Evolutionary conservation across 2,329 filamentous ascomycete genomes (phyloP).

Genomic region (Aphanocladium album): DNA sequence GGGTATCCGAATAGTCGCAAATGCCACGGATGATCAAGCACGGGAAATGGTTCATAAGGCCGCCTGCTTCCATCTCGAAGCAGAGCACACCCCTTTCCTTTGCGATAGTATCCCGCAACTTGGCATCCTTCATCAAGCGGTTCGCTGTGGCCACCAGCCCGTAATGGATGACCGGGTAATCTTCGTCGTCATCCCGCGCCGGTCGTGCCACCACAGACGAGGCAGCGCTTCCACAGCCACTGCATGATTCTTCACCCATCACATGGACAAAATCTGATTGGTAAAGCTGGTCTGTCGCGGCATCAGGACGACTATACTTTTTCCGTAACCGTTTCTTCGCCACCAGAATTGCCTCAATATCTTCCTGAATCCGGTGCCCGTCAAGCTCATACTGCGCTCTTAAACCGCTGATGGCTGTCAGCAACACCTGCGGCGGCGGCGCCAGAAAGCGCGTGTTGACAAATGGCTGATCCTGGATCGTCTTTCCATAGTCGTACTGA

Average conservation of each 20-base stretch:
- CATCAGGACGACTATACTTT: neutral
- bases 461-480: constrained; percentile 5
- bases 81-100: neutral
- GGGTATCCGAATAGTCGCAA: neutral
- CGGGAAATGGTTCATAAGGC: constrained; percentile 18
- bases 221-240: neutral
- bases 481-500: constrained; percentile 13
- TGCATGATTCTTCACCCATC: neutral
- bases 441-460: constrained; percentile 1
- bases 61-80: constrained; percentile 30
- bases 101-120: too few relatives aligned
- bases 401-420: constrained; percentile 10
- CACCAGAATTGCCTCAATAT: neutral
- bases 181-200: too few relatives aligned
- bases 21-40: neutral
- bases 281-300: neutral
- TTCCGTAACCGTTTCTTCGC: neutral
- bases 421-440: constrained; percentile 2
- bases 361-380: neutral
- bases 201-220: too few relatives aligned
- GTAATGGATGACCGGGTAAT: too few relatives aligned
- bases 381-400: neutral
- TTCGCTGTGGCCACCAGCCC: too few relatives aligned
- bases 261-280: neutral
- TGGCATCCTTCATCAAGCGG: too few relatives aligned